Base-by-base conservation (phyloP, 2,329 filamentous ascomycete species). In the Clonostachys byssicola region DNA sequence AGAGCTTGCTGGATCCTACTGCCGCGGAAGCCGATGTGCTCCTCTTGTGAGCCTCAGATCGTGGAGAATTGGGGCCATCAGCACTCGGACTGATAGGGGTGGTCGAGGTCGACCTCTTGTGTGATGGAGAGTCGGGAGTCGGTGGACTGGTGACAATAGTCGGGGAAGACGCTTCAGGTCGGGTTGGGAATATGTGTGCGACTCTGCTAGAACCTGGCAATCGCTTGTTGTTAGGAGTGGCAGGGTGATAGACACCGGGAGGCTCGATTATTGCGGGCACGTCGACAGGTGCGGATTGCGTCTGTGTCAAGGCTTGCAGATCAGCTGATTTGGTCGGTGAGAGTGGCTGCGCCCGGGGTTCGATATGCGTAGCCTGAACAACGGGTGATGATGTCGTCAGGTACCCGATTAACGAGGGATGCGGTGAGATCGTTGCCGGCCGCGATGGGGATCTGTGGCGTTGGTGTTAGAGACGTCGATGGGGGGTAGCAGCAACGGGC, bases 1-100 rank as follows among this genome's bases (percentile, higher is more conserved):
- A 95, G 36, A 96, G 77, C 68, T 95, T 96, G 76, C 91, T 96
- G 34, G 91, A 92, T 40, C 77, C 78, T 52, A 83, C 20, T 7
- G 44, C 20, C n/a, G 47, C 43, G 12, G 47, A 49, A 9, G 47
- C 44, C 6, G 47, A 49, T 18, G 47, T 16, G 33, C 44, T 46
- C 17, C 44, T 40, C 20, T 43, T 46, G 23, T 92, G 88, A 49
- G 85, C 89, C 81, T 89, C 88, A 59, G 80, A 86, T 58, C 81
- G 83, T 54, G 83, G 78, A 36, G 80, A 73, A 53, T 85, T 83
- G 42, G 81, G 75, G 51, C 84, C 78, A 74, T 78, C 72, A 53
- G 74, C 45, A 49, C 61, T 61, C 14, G 55, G 47, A 51, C 54
- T 56, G 7, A 54, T 56, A 14, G 52, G 50, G 45, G 50, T 54